A percentile compares a stretch with the other conserved stretches of the same genome.
These are phyloP conservation scores for Metarhizium rileyi DNA, from an alignment of 2,329 filamentous ascomycete species.

Conservation along the genomic window DNA sequence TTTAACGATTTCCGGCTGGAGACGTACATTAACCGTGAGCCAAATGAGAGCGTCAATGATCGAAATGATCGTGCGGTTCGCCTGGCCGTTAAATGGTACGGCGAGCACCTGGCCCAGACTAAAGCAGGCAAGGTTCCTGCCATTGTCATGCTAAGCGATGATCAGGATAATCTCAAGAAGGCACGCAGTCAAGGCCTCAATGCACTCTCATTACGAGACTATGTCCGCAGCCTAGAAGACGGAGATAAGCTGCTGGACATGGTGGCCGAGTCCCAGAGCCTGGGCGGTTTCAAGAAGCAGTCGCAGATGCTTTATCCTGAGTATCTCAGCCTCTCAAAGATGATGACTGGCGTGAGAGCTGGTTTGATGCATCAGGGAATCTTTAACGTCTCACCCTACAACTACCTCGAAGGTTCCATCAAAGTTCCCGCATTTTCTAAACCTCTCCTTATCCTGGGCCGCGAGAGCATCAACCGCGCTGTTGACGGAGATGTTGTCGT, in stretches of 20 bases:
- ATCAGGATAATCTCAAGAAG: conserved; percentile 77
- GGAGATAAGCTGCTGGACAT: conserved; percentile 82
- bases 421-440: conserved; percentile 86
- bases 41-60: conserved; percentile 87
- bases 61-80: conserved; percentile 90
- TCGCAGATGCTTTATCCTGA: conserved; percentile 74
- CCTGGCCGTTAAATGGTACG: conserved; percentile 82
- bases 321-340: conserved; percentile 78
- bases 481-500: conserved; percentile 90
- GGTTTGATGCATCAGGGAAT: conserved; percentile 87
- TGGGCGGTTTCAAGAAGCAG: conserved; percentile 52
- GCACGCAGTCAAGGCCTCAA: conserved; percentile 66
- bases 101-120: conserved; percentile 62
- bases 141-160: conserved; percentile 89
- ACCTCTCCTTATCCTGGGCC: conserved; percentile 74
- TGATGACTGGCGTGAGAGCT: conserved; percentile 87
- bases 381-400: conserved; percentile 95
- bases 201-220: conserved; percentile 60
- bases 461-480: conserved; percentile 92
- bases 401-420: conserved; percentile 90
- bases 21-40: conserved; percentile 68
- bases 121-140: conserved; percentile 56
- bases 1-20: conserved; percentile 97
- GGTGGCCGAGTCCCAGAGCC: conserved; percentile 72
- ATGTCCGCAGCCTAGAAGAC: conserved; percentile 76